phyloP scores from a whole-genome alignment of 2,329 filamentous ascomycete species.

The Colletotrichum tabaci region DNA sequence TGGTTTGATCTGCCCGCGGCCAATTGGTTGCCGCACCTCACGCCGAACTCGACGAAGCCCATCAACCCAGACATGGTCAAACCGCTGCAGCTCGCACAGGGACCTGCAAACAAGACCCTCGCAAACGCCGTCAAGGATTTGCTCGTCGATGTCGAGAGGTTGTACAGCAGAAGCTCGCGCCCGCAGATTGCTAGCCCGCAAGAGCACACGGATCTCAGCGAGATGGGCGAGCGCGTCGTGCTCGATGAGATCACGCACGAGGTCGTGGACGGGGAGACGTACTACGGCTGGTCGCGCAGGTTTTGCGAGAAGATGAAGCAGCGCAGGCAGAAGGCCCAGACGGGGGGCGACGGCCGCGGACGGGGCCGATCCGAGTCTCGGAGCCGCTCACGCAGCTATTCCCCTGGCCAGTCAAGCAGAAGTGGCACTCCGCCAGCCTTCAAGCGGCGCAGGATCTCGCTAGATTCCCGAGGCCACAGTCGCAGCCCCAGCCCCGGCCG shows the following conservation, averaged over 20 bases:
- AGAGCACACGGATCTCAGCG: constrained; percentile 74
- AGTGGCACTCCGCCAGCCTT: constrained; percentile 55
- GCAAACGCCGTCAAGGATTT: constrained; percentile 79
- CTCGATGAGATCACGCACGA: constrained; percentile 78
- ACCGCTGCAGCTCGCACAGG: constrained; percentile 78
- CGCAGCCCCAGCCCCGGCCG: constrained; percentile 51
- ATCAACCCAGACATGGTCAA: constrained; percentile 81
- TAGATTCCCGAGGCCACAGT: constrained; percentile 49
- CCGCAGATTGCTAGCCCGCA: constrained; percentile 60
- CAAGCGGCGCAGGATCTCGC: constrained; percentile 58
- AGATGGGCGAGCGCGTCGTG: constrained; percentile 79
- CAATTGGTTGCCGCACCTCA: constrained; percentile 84
- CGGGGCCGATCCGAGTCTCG: constrained; percentile 55
- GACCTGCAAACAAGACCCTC: constrained; percentile 77
- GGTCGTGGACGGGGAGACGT: constrained; percentile 77
- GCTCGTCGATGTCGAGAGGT: constrained; percentile 77
- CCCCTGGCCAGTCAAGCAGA: constrained; percentile 48
- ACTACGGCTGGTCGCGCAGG: constrained; percentile 88
- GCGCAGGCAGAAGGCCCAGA: constrained; percentile 56
- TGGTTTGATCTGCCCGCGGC: constrained; percentile 89
- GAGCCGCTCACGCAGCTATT: constrained; percentile 49
- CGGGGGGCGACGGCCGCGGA: constrained; percentile 44
- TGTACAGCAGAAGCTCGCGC: constrained; percentile 72
- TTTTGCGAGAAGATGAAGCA: constrained; percentile 88
- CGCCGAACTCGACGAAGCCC: constrained; percentile 81